phyloP scores from a whole-genome alignment of 2,329 filamentous ascomycete genomes.

The Dothideomycetes sp. region DNA sequence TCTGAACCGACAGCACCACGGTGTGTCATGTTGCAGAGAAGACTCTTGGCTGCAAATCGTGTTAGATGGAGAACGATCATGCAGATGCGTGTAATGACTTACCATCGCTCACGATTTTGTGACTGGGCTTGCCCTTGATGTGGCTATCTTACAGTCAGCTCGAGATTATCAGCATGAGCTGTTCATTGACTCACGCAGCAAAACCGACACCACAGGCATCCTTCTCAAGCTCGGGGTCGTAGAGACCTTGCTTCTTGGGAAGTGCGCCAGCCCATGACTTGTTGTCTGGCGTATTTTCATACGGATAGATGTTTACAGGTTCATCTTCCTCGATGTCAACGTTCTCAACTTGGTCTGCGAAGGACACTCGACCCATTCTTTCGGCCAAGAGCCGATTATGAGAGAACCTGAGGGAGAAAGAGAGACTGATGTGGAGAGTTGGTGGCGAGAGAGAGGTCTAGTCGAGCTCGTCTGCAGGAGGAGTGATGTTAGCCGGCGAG shows the following conservation, averaged over 20 bases:
- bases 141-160: slow-evolving; percentile 51
- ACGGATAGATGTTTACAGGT: slow-evolving; percentile 63
- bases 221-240: slow-evolving; percentile 92
- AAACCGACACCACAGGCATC: slow-evolving; percentile 99
- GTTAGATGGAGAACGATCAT: slow-evolving; percentile 41
- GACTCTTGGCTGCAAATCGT: slow-evolving; percentile 81
- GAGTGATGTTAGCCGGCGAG: not conserved
- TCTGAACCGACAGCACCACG: slow-evolving; percentile 96
- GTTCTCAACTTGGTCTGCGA: slow-evolving; percentile 42
- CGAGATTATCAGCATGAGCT: not conserved
- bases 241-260: slow-evolving; percentile 96
- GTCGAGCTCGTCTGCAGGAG: slow-evolving; percentile 5
- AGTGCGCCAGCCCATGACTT: slow-evolving; percentile 92
- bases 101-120: slow-evolving; percentile 99
- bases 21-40: slow-evolving; percentile 99
- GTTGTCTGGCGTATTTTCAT: slow-evolving; percentile 67
- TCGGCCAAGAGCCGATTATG: slow-evolving; percentile 41
- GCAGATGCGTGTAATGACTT: no score
- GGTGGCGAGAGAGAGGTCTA: not conserved
- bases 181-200: slow-evolving; percentile 67
- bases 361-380: slow-evolving; percentile 47
- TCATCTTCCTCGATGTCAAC: slow-evolving; percentile 42
- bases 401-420: not conserved
- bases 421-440: not conserved
- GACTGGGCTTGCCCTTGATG: slow-evolving; percentile 93